Percentiles rank a stretch among this genome's conserved stretches.
phyloP scores from a whole-genome alignment of 2,329 filamentous ascomycete species.

The Colletotrichum sp. region DNA sequence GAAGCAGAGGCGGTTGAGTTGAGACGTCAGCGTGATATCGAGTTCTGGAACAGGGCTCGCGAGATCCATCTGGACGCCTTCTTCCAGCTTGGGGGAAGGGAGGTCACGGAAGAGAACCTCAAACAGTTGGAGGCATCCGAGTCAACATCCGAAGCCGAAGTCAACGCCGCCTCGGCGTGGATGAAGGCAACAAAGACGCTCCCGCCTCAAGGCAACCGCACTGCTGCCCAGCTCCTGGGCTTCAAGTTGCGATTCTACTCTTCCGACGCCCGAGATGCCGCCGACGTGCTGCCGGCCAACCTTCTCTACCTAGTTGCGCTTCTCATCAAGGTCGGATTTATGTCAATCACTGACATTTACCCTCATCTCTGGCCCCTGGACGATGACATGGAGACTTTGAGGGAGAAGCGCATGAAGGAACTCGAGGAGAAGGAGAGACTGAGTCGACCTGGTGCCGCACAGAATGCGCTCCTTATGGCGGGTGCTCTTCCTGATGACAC shows the following conservation, averaged over 20 bases:
- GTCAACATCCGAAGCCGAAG: constrained; percentile 50
- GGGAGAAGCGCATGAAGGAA: constrained; percentile 73
- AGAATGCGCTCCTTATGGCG: constrained; percentile 87
- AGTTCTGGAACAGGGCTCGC: constrained; percentile 84
- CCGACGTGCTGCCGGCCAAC: constrained; percentile 86
- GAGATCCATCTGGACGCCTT: constrained; percentile 81
- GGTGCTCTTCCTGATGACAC: constrained; percentile 88
- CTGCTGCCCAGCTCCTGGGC: constrained; percentile 91
- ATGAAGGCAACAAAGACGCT: constrained; percentile 81
- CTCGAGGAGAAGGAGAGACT: constrained; percentile 79
- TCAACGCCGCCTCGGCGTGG: constrained; percentile 72
- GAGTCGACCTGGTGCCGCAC: constrained; percentile 71
- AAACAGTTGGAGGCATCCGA: constrained; percentile 48
- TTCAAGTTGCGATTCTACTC: constrained; percentile 98
- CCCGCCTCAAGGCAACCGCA: constrained; percentile 84
- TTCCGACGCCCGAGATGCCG: constrained; percentile 74
- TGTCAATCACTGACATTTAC: constrained; percentile 89
- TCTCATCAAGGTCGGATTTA: constrained; percentile 96
- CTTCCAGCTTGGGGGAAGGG: constrained; percentile 83
- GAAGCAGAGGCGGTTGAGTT: constrained; percentile 60
- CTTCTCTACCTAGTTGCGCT: constrained; percentile 90
- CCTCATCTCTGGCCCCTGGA: constrained; percentile 89
- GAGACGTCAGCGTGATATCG: constrained; percentile 70
- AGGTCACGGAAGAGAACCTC: constrained; percentile 64
- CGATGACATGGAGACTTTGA: constrained; percentile 78